Conservation (phyloP, 2,329 filamentous ascomycete genomes). For the Aspergillus sp. region DNA sequence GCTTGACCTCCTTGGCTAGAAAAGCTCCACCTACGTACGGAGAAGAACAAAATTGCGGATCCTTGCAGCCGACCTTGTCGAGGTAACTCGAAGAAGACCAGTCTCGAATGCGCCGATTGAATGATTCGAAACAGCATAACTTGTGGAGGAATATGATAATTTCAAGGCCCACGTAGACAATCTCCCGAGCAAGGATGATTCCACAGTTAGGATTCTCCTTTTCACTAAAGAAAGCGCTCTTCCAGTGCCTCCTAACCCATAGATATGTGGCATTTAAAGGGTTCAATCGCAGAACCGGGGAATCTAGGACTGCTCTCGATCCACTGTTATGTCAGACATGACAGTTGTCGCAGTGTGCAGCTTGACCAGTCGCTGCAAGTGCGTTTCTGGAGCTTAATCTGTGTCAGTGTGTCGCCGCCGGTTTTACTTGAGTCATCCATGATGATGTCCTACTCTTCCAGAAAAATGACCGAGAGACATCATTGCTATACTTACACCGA, state of each 20-base stretch:
- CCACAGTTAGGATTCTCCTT: too few relatives aligned
- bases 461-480: too few relatives aligned
- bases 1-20: constrained; percentile 2
- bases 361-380: background rate
- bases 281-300: background rate
- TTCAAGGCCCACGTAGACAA: background rate
- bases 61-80: background rate
- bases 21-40: background rate
- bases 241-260: too few relatives aligned
- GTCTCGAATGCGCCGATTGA: background rate
- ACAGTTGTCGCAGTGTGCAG: background rate
- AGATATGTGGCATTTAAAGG: background rate
- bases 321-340: background rate
- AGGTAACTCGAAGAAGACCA: background rate
- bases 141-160: too few relatives aligned
- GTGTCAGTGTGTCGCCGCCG: too few relatives aligned
- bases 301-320: background rate
- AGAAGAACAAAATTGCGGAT: background rate
- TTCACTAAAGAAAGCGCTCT: too few relatives aligned
- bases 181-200: background rate
- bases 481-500: too few relatives aligned
- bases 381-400: background rate
- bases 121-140: background rate
- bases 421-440: background rate
- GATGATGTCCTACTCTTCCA: background rate